Base-by-base conservation (phyloP, 2,329 filamentous ascomycete genomes). In the Aspergillus sp. region DNA sequence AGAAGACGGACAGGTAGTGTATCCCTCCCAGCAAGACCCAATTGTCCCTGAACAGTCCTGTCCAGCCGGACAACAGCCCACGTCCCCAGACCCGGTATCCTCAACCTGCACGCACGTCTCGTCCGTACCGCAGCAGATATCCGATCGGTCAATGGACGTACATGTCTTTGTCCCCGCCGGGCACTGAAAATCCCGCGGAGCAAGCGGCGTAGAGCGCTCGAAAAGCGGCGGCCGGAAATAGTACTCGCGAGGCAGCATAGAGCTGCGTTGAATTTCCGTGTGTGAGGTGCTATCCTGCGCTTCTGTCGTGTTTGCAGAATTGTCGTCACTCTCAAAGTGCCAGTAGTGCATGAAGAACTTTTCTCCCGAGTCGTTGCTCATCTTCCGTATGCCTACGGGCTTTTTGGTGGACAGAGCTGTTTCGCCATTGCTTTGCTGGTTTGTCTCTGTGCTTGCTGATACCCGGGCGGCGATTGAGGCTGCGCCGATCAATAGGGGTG, bases 11-110 rank as follows among this genome's bases (percentile, higher is more conserved):
- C 85, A 88, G 54, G 76, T 79, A 5, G 77, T 79, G 66, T 86
- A 86, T 7, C 83, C 84, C 20, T 72, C 73, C 27, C 63, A 64
- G 61, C 85, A 88, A 4, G 65, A 69, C 2, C 77, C 77, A n/a
- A 87, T 77, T 1, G 71, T 64, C 11, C 80, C 79, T 2, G 77
- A 77, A 64, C 86, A 88, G 9, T 64, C 77, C 57, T 79, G 69
- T 1, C 84, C 84, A 24, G 70, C 65, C 1, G 81, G 79, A 75
- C 86, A 88, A 64, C 86, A 88, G 15, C 85, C 86, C 2, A 87
- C 82, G 48, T 82, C 79, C 7, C 83, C 83, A 42, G 78, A 68
- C 0, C 82, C 82, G 2, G 78, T 81, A 61, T 85, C 81, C 34
- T 75, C 61, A 4, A 85, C 77, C 3, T 78, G 70, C 20, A 85